Percentiles rank a stretch among this genome's conserved stretches.
phyloP scores from a whole-genome alignment of 495 filamentous ascomycete species.

The Glutinoglossum americanum region DNA sequence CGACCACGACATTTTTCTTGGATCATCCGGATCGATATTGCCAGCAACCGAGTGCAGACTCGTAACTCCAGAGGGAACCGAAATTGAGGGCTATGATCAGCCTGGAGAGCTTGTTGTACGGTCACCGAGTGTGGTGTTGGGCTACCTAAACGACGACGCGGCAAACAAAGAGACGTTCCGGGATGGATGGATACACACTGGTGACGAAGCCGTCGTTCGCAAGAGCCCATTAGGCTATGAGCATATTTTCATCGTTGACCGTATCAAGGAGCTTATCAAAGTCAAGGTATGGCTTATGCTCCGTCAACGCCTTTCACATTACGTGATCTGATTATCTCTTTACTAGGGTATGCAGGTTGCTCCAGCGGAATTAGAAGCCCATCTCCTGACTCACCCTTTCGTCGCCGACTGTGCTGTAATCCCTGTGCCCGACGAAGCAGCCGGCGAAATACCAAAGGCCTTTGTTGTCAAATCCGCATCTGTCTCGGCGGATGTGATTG shows the following conservation, averaged over 20 bases:
- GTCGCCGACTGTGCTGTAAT: conserved; percentile 78
- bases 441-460: conserved; percentile 74
- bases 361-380: conserved; percentile 76
- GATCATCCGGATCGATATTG: conserved; percentile 50
- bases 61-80: conserved; percentile 48
- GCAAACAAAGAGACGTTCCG: conserved; percentile 64
- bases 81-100: conserved; percentile 54
- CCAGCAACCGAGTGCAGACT: conserved; percentile 48
- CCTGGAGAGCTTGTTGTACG: conserved; percentile 65
- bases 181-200: conserved; percentile 66
- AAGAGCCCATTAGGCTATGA: conserved; percentile 42
- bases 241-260: conserved; percentile 67
- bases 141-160: conserved; percentile 70
- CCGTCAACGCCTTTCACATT: neutral
- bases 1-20: conserved; percentile 44
- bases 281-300: conserved; percentile 41
- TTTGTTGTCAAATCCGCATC: conserved; percentile 56
- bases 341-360: conserved; percentile 73
- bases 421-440: conserved; percentile 36
- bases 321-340: neutral
- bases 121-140: conserved; percentile 55
- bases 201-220: conserved; percentile 59
- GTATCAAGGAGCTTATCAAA: conserved; percentile 89
- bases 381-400: conserved; percentile 58
- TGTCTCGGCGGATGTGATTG: conserved; percentile 28